A percentile compares a stretch with the other conserved stretches of the same genome.
Conservation (phyloP, 345 rosid species). For the Cardamine resedifolia region DNA sequence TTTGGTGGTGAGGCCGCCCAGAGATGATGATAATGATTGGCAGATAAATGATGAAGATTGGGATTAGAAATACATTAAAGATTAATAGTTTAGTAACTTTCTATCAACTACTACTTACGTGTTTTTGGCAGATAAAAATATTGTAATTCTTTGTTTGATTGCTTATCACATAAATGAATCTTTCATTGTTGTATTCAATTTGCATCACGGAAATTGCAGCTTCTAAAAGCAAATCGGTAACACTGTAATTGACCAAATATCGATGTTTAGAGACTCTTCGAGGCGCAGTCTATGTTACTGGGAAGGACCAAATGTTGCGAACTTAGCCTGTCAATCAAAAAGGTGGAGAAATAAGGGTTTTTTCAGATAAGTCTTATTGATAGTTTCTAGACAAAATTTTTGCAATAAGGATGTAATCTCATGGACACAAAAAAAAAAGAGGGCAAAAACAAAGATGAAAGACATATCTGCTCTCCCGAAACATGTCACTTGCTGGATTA, state of each 20-base stretch:
- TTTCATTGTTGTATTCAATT: no score
- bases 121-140: constrained; percentile 12
- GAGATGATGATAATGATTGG: constrained; percentile 55
- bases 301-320: constrained; percentile 2
- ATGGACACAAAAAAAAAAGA: neutral
- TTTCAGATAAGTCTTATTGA: constrained; percentile 5
- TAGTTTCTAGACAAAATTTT: neutral
- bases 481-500: constrained; percentile 1
- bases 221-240: no score
- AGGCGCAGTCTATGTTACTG: constrained; percentile 18
- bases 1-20: constrained; percentile 80
- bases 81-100: constrained; percentile 18
- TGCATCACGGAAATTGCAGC: neutral
- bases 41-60: constrained; percentile 78
- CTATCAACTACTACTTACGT: neutral
- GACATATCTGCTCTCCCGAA: constrained; percentile 1
- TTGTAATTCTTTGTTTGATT: constrained; percentile 11
- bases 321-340: constrained; percentile 27
- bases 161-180: neutral
- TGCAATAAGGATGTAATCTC: neutral
- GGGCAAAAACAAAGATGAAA: neutral
- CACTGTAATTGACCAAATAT: no score
- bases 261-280: neutral
- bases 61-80: constrained; percentile 51
- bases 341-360: constrained; percentile 2